These are phyloP conservation scores for Dactylonectria estremocensis DNA, from an alignment of 2,329 filamentous ascomycete species.

Conservation along the genomic window DNA sequence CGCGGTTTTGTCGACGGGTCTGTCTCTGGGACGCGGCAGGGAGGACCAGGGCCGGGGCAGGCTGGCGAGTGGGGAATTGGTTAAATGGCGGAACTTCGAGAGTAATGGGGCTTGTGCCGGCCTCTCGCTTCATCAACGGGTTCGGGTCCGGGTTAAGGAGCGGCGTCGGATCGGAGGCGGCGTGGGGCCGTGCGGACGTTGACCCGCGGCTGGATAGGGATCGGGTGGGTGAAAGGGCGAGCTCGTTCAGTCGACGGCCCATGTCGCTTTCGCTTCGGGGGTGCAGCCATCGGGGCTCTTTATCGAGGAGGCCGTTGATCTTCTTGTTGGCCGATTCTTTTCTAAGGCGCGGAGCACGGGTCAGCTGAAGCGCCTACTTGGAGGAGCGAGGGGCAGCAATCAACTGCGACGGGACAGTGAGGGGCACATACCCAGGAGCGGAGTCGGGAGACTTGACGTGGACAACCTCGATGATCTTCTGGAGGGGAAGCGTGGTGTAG, in stretches of 20 bases:
- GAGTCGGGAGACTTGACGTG: constrained; percentile 59
- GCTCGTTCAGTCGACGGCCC: constrained; percentile 63
- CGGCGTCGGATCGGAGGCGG: constrained; percentile 33
- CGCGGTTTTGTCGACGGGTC: not conserved
- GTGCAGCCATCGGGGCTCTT: constrained; percentile 71
- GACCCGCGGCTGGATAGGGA: constrained; percentile 42
- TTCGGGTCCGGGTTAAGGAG: constrained; percentile 37
- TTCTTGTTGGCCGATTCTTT: constrained; percentile 73
- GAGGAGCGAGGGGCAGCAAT: not conserved
- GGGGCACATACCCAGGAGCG: constrained; percentile 61
- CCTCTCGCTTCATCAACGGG: constrained; percentile 31
- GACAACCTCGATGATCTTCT: constrained; percentile 65
- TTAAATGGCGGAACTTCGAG: constrained; percentile 44
- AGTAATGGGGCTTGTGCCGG: constrained; percentile 21
- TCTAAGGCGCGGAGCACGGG: constrained; percentile 50
- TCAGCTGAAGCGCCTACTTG: not conserved
- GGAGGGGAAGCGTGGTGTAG: constrained; percentile 68
- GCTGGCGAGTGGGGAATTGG: constrained; percentile 29
- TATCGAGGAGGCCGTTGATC: constrained; percentile 69
- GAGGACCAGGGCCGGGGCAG: constrained; percentile 4
- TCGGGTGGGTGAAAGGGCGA: constrained; percentile 57
- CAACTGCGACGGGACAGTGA: not conserved
- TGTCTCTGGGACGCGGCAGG: not conserved
- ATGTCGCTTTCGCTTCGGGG: constrained; percentile 67
- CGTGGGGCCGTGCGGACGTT: constrained; percentile 29